Conservation (phyloP, 2,329 filamentous ascomycete genomes). For the Penicillium sp. region DNA sequence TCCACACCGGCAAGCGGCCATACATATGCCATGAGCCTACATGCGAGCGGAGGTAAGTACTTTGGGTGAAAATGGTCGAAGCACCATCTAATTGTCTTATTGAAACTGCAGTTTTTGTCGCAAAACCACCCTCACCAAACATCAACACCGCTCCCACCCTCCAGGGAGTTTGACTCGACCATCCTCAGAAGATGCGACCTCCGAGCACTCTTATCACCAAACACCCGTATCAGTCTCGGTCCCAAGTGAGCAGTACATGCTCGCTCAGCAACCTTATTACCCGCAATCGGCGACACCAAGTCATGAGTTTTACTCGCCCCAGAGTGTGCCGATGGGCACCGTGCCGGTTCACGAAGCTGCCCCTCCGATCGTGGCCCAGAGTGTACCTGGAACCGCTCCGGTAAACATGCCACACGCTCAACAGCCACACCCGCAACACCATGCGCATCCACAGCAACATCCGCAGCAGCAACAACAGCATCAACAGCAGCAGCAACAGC, state of each 20-base stretch:
- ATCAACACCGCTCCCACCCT: constrained; percentile 41
- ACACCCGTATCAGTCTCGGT: constrained; percentile 27
- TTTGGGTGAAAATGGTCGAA: neutral
- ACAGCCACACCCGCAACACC: constrained; percentile 28
- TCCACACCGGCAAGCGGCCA: constrained; percentile 42
- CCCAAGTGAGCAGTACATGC: constrained; percentile 36
- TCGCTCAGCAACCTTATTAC: constrained; percentile 38
- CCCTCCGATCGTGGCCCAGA: constrained; percentile 31
- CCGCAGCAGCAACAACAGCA: constrained; percentile 27
- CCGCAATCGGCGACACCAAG: constrained; percentile 33
- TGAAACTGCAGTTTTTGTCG: constrained; percentile 37
- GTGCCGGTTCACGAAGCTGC: constrained; percentile 31
- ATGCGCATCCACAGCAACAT: constrained; percentile 25
- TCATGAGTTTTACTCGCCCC: constrained; percentile 39
- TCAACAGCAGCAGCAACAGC: constrained; percentile 34
- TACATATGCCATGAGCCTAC: constrained; percentile 42
- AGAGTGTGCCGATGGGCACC: constrained; percentile 31
- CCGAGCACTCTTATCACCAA: constrained; percentile 38
- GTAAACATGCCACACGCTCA: constrained; percentile 28
- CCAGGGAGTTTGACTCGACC: constrained; percentile 34
- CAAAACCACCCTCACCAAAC: constrained; percentile 43
- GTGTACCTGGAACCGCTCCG: constrained; percentile 29
- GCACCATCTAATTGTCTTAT: constrained; percentile 1
- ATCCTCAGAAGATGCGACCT: constrained; percentile 37
- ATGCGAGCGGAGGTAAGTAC: constrained; percentile 39